Evolutionary conservation across 352 stramenopile genomes (phyloP).

Genomic region (Pseudoperonospora humuli): DNA sequence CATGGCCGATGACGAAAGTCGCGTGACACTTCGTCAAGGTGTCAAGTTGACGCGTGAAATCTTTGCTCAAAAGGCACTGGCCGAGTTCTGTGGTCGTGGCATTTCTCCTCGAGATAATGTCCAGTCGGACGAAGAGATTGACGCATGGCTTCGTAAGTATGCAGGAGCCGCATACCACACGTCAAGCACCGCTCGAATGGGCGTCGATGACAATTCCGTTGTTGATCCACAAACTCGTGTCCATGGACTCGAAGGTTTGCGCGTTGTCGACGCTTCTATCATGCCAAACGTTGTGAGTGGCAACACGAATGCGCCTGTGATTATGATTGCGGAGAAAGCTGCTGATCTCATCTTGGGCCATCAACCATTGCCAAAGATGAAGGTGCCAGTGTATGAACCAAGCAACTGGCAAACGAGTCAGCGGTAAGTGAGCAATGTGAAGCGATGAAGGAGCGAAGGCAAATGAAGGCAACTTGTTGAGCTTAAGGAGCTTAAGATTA

Average conservation of each 20-base stretch:
- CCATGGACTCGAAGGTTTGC: constrained; percentile 80
- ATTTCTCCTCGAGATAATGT: constrained; percentile 63
- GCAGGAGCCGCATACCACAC: constrained; percentile 85
- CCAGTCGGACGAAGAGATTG: constrained; percentile 64
- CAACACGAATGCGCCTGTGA: constrained; percentile 91
- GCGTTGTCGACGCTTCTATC: constrained; percentile 89
- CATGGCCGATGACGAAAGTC: constrained; percentile 67
- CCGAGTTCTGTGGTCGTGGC: constrained; percentile 71
- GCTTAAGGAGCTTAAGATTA: no score
- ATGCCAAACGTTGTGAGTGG: constrained; percentile 93
- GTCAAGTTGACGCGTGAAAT: constrained; percentile 83
- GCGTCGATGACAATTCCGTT: constrained; percentile 71
- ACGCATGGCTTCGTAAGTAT: constrained; percentile 78
- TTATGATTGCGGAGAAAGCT: constrained; percentile 91
- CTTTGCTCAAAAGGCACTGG: constrained; percentile 78
- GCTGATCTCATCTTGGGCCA: constrained; percentile 88
- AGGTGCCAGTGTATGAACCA: constrained; percentile 57
- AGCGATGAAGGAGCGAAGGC: no score
- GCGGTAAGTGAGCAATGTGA: no score
- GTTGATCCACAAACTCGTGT: constrained; percentile 85
- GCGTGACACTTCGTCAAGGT: constrained; percentile 65
- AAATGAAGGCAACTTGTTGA: no score
- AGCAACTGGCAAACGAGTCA: constrained; percentile 70
- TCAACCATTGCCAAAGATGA: constrained; percentile 59
- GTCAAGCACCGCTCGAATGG: constrained; percentile 87